Base-by-base conservation (phyloP, 2,329 filamentous ascomycete species). In the Alternaria metachromatica region DNA sequence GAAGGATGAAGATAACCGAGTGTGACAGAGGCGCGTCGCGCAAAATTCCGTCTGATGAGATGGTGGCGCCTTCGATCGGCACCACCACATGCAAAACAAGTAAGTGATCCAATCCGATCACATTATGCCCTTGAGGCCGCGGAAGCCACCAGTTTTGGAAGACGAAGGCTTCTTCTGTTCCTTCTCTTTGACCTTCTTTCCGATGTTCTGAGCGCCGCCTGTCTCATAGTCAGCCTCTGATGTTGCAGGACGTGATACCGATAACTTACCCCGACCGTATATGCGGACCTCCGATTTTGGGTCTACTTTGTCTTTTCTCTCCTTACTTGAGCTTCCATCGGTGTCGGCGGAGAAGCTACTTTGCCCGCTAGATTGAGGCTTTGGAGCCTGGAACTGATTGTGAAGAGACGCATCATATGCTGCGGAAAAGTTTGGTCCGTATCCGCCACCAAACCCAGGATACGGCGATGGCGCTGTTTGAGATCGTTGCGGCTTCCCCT, bases 121-220 rank as follows among this genome's bases (percentile, higher is more conserved):
- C 74, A 80, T 78, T 60, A 80, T 79, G 20, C 76, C 76, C 60
- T 77, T 80, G 50, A 82, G 67, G n/a, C 80, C 80, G 25, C 78
- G 75, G 61, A 82, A 81, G 28, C 72, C 80, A 12, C 80, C 78
- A 6, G 76, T 77, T 62, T 79, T 81, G 18, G 74, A 64, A 9
- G 70, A 63, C 68, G 86, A 84, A 64, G 82, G 82, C 59, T 85
- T 79, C 59, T 80, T 78, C 69, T 69, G 62, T 37, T 82, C 77
- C 67, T 84, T 83, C 58, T 84, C 82, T 65, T 85, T 86, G 64
- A 82, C 80, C 67, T 87, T 85, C 74, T 86, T 87, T 28, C 82
- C 83, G 63, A 84, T 82, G 69, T 87, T 85, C 71, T 87, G 87
- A 43, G 83, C 84, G 49, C 84, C 84, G 67, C 82, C 82, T 84